Conservation (phyloP, 345 rosid genomes). For the Linum trigynum region DNA sequence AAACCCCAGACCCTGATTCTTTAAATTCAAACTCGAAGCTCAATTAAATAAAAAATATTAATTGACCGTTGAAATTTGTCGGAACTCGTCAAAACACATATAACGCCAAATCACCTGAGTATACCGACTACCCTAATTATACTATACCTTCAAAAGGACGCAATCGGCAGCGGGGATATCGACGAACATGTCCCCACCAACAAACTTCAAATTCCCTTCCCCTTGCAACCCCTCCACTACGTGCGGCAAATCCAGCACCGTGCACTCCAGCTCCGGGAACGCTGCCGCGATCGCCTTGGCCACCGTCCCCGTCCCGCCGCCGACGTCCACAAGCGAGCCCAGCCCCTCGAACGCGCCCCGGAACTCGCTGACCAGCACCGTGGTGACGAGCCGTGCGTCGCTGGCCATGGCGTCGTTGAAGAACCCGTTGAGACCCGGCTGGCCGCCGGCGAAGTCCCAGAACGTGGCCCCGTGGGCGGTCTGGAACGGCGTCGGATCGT, state of each 20-base stretch:
- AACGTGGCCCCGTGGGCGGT: neutral
- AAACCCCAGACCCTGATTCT: too few relatives aligned
- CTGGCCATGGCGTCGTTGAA: constrained; percentile 25
- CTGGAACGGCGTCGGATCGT: constrained; percentile 4
- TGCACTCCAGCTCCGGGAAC: constrained; percentile 17
- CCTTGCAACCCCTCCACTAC: constrained; percentile 18
- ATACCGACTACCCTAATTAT: too few relatives aligned
- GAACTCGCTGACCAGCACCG: constrained; percentile 7
- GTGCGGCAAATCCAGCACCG: constrained; percentile 16
- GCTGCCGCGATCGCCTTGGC: constrained; percentile 16
- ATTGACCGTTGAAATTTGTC: too few relatives aligned
- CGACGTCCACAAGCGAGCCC: constrained; percentile 26
- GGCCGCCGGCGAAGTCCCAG: constrained; percentile 6
- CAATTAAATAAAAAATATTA: too few relatives aligned
- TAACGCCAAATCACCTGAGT: too few relatives aligned
- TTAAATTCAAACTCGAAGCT: too few relatives aligned
- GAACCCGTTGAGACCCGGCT: neutral
- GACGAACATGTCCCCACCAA: constrained; percentile 32
- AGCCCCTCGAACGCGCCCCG: constrained; percentile 17
- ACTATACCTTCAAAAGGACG: constrained; percentile 19
- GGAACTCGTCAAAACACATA: too few relatives aligned
- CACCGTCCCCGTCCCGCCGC: constrained; percentile 26
- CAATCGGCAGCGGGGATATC: constrained; percentile 26
- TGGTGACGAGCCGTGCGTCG: constrained; percentile 15
- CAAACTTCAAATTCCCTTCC: constrained; percentile 16